These are phyloP conservation scores for Talaromyces adpressus DNA, from an alignment of 495 filamentous ascomycete species.

Conservation along the genomic window DNA sequence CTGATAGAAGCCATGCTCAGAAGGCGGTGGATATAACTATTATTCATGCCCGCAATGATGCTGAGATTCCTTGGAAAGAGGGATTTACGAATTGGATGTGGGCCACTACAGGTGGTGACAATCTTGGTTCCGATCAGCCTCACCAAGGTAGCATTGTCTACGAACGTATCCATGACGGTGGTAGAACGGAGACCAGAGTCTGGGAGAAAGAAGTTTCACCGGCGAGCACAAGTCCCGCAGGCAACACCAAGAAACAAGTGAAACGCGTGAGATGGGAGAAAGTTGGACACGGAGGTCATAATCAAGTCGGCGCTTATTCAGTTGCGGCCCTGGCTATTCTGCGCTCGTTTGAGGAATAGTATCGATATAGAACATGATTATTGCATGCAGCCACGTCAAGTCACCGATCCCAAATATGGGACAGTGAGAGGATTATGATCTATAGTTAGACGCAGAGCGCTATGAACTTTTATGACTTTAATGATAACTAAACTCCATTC, in stretches of 20 bases:
- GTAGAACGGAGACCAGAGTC: conserved; percentile 27
- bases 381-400: not conserved
- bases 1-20: conserved; percentile 28
- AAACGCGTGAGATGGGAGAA: conserved; percentile 44
- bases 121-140: conserved; percentile 19
- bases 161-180: conserved; percentile 22
- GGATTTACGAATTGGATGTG: conserved; percentile 45
- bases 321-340: conserved; percentile 55
- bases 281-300: conserved; percentile 43
- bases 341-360: conserved; percentile 51
- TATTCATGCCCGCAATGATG: conserved; percentile 68
- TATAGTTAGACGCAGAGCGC: not conserved
- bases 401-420: not conserved
- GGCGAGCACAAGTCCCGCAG: conserved; percentile 7
- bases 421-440: not conserved
- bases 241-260: conserved; percentile 27
- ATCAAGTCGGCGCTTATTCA: conserved; percentile 43
- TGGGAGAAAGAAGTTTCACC: conserved; percentile 28
- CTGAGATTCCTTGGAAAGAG: conserved; percentile 62
- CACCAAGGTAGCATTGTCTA: conserved; percentile 37
- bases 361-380: conserved; percentile 8
- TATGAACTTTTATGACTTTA: not conserved
- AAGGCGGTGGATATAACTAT: conserved; percentile 58
- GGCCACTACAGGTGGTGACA: conserved; percentile 16
- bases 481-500: not conserved